Conservation (phyloP, 345 rosid genomes). For the Balakata baccata region DNA sequence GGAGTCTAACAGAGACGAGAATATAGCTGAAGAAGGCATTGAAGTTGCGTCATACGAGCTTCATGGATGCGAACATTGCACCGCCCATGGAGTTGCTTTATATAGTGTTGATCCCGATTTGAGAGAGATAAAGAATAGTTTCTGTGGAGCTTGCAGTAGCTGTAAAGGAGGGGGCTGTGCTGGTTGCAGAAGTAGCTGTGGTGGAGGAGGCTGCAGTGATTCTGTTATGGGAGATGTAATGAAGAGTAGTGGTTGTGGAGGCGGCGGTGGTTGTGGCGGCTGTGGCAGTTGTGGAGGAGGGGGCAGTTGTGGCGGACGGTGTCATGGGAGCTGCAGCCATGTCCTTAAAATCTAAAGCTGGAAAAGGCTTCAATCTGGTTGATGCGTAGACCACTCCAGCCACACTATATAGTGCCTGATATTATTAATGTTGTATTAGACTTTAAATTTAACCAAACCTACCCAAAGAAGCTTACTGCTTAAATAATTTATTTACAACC, state of each 20-base stretch:
- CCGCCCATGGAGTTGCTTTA: too few relatives aligned
- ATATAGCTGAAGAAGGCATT: too few relatives aligned
- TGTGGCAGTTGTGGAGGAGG: conserved; percentile 1
- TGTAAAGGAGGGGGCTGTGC: background rate
- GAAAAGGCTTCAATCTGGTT: background rate
- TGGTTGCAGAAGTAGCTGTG: background rate
- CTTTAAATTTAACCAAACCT: background rate
- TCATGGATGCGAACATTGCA: too few relatives aligned
- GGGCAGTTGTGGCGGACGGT: background rate
- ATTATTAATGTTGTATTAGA: background rate
- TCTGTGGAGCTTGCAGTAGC: too few relatives aligned
- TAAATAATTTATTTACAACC: background rate
- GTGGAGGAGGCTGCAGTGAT: background rate
- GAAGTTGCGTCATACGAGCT: too few relatives aligned
- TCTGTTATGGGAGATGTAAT: background rate
- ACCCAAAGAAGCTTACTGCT: background rate
- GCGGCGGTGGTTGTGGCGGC: conserved; percentile 7
- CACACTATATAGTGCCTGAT: background rate
- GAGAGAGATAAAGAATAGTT: too few relatives aligned
- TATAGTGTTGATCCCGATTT: too few relatives aligned
- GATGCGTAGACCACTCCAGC: too few relatives aligned
- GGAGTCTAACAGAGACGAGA: too few relatives aligned
- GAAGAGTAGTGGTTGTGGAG: background rate
- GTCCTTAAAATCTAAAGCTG: too few relatives aligned
- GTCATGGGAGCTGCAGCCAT: background rate